Evolutionary conservation across 352 stramenopile species (phyloP), one percentile per base, ranked within the genome.

Genomic region (Globisporangium recalcitrans): DNA sequence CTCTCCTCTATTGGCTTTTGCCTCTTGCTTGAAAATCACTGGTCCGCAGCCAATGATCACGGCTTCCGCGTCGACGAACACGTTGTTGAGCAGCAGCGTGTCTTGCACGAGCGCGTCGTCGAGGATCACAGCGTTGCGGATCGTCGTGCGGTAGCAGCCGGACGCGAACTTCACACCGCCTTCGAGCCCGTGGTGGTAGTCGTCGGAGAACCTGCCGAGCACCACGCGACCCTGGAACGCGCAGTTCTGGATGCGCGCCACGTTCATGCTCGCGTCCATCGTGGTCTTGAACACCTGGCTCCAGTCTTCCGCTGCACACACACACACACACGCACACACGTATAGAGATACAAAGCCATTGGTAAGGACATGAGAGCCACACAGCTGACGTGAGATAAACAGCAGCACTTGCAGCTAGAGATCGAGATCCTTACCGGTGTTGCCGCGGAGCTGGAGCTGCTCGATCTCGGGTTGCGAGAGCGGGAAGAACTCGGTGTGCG

Each of bases 81-180:
- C 70, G 31, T 74, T 60, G 47, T 68, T 65, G 3, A 93, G 69
- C 56, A 84, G 74, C 14, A 80, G 61, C 27, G 77, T 90, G 74
- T 93, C 77, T 60, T 77, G 73, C 58, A 95, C 82, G 42, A 95
- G 77, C 22, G 81, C 81, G 38, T 93, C 68, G 62, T 93, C 80
- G 29, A 90, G 65, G n/a, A 93, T 67, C 22, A 89, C 65, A 0
- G 58, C 74, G 48, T 93, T 69, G 53, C 73, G 72, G 27, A 95
- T 64, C 44, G 75, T 80, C 42, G 84, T 77, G 57, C 81, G 85
- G 70, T 89, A 93, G 58, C 84, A 77, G 8, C 86, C 86, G 5
- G 74, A 74, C 16, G 60, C 58, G 36, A 95, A 83, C 2, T 71
- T 60, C 4, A 91, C 77, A 19, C 72, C 71, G 21, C 71, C 72